A percentile compares a stretch with the other conserved stretches of the same genome.
Conservation (phyloP, 2,329 filamentous ascomycete genomes). For the Talaromyces sp. region DNA sequence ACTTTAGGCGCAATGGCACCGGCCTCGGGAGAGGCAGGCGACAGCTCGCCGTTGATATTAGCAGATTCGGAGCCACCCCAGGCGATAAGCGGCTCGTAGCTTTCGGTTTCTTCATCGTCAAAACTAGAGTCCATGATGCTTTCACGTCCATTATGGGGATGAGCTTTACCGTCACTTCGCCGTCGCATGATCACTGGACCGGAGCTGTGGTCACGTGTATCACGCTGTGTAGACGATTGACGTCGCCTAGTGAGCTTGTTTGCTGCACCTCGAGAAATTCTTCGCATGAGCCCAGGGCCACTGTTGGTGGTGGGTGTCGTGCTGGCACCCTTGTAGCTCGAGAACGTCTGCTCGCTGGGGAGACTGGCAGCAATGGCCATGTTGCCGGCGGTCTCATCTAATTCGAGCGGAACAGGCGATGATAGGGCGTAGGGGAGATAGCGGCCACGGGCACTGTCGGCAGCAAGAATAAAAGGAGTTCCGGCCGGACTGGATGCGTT, state of each 20-base stretch:
- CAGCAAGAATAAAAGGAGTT: constrained; percentile 29
- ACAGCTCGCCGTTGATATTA: constrained; percentile 33
- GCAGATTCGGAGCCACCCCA: constrained; percentile 36
- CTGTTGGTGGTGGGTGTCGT: constrained; percentile 36
- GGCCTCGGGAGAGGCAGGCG: constrained; percentile 24
- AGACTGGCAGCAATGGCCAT: constrained; percentile 30
- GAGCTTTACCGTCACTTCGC: constrained; percentile 83
- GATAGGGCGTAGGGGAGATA: constrained; percentile 21
- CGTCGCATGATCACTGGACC: constrained; percentile 83
- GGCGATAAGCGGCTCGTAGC: constrained; percentile 32
- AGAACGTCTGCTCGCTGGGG: constrained; percentile 21
- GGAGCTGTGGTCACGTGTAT: constrained; percentile 78
- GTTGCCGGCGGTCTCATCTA: constrained; percentile 62
- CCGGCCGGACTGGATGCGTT: constrained; percentile 29
- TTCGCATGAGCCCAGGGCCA: constrained; percentile 66
- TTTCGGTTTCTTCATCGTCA: constrained; percentile 54
- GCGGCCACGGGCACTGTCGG: constrained; percentile 29
- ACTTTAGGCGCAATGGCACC: constrained; percentile 60
- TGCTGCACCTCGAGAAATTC: constrained; percentile 75
- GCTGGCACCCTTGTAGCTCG: constrained; percentile 45
- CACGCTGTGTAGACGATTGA: constrained; percentile 69
- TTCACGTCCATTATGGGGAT: constrained; percentile 49
- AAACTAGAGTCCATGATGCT: constrained; percentile 43
- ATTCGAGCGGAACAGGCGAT: constrained; percentile 55
- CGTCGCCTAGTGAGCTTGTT: constrained; percentile 65